Evolutionary conservation across 2,329 filamentous ascomycete genomes (phyloP).

Genomic region (Ceratocystis variospora): DNA sequence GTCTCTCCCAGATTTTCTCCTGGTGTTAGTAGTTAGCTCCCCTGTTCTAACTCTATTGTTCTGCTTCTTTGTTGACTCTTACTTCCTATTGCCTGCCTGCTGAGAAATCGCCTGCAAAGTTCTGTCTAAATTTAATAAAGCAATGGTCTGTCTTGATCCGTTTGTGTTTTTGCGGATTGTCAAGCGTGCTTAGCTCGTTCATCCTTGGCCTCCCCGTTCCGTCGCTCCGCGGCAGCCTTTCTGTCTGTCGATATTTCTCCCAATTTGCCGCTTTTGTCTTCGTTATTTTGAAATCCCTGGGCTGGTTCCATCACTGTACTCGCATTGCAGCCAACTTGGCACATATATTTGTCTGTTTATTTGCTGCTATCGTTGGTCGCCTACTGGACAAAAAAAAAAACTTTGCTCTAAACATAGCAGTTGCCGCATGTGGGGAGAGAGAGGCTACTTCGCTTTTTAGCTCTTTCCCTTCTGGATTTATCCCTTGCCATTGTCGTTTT

Average conservation of each 20-base stretch:
- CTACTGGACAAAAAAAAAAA: neutral
- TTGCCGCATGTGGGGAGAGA: neutral
- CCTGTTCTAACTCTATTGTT: neutral
- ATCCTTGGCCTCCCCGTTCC: neutral
- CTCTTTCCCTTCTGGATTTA: neutral
- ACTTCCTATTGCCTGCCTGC: neutral
- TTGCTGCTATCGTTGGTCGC: neutral
- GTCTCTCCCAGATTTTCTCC: no score
- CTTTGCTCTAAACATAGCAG: neutral
- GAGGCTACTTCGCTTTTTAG: no score
- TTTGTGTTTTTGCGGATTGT: neutral
- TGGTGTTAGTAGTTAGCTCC: neutral
- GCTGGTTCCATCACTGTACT: no score
- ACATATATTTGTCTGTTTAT: neutral
- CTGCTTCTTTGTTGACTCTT: neutral
- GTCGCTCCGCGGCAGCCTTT: neutral
- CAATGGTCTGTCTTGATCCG: neutral
- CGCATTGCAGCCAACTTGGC: neutral
- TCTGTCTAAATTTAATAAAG: neutral
- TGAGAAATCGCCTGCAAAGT: neutral
- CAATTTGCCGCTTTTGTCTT: neutral
- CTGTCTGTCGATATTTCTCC: neutral
- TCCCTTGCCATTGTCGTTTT: neutral
- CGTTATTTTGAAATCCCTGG: neutral
- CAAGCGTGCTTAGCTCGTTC: neutral